phyloP scores from a whole-genome alignment of 257 asterid genomes.

The Solanum lycopersicoides region DNA sequence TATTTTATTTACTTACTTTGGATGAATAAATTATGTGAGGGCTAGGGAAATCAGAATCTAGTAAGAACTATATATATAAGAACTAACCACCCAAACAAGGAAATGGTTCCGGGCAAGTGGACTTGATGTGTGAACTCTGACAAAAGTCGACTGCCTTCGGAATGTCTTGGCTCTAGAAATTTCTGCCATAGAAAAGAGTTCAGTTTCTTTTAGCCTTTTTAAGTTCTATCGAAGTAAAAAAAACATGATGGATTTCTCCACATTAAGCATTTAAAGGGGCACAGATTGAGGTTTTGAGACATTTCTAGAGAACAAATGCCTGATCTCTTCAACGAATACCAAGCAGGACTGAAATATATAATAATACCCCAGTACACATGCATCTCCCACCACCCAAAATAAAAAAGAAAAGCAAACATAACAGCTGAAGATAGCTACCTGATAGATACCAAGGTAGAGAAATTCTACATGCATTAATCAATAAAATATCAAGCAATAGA shows the following conservation, averaged over 20 bases:
- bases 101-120: constrained; percentile 52
- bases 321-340: neutral
- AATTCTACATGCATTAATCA: neutral
- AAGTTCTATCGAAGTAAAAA: neutral
- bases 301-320: neutral
- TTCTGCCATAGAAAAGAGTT: constrained; percentile 26
- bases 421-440: neutral
- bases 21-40: neutral
- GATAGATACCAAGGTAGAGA: neutral
- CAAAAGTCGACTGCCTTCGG: constrained; percentile 82
- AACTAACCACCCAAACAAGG: constrained; percentile 81
- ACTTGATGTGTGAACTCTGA: constrained; percentile 72
- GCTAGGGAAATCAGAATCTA: neutral
- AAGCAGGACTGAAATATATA: neutral
- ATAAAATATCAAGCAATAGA: neutral
- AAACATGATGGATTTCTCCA: neutral
- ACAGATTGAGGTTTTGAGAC: neutral
- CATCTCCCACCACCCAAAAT: neutral
- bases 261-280: neutral
- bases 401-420: neutral
- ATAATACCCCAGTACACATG: neutral
- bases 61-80: neutral
- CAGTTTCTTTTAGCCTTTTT: neutral
- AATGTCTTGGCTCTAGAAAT: constrained; percentile 65
- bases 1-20: neutral